Evolutionary conservation across 1,284 basidiomycete genomes (phyloP), one percentile per base, ranked within the genome.

Genomic region (Pseudozyma sp.): DNA sequence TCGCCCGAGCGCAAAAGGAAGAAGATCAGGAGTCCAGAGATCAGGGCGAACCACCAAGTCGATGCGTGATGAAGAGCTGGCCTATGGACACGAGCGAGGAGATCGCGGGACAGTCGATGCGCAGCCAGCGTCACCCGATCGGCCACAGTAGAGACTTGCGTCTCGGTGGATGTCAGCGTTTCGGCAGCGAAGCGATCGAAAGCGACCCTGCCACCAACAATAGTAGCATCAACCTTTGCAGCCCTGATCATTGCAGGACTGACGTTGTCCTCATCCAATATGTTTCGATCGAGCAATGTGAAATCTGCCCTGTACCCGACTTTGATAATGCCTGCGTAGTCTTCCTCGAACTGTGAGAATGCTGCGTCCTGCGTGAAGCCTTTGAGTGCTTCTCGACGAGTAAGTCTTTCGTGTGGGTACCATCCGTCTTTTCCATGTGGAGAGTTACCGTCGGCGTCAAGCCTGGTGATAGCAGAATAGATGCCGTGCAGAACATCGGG

Each of bases 351-450:
- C 0, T 92, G 90, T 0, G 94, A 94, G 79, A 92, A 95, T 0
- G 95, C 94, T 0, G 93, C 89, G 71, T 93, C 92, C 21, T 91
- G 86, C 0, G 95, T 97, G 90, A 96, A 93, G 7, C 93, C 88
- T 39, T 84, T 82, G 21, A 89, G 77, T 1, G 88, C 86, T 84
- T 97, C 90, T 11, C 87, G 86, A 2, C 94, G 89, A 1, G 91
- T 91, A 13, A 97, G 87, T 38, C 88, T 88, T 83, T 97, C 89
- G 0, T 88, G 84, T 0, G 91, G 87, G 56, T 72, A 93, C 95
- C 77, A 78, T 39, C 71, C 94, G 19, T 86, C 88, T 0, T 86
- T 58, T 1, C 94, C 95, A 70, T 95, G 92, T 0, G 95, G 95
- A 12, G 92, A 94, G 10, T 88, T 86, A 1, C 93, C 93, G 3